Conservation (phyloP, 1,284 basidiomycete genomes). For the Tilletia horrida region DNA sequence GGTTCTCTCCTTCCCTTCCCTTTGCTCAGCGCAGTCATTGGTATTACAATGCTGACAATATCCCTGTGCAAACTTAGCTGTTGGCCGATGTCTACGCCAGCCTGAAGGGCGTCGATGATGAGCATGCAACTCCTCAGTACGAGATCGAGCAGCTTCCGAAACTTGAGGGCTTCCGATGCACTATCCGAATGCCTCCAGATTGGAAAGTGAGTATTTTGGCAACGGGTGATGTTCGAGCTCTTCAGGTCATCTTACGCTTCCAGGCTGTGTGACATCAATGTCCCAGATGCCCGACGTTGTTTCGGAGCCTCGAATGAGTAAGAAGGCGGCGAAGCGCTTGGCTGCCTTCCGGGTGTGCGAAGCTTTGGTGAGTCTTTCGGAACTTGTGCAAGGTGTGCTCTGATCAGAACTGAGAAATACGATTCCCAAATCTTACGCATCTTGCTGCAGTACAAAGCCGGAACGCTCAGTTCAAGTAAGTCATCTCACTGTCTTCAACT, state of each 20-base stretch:
- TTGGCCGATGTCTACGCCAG: background rate
- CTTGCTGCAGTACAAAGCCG: conserved; percentile 12
- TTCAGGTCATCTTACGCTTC: background rate
- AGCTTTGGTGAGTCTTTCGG: background rate
- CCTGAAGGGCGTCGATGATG: background rate
- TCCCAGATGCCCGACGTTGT: background rate
- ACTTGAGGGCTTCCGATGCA: conserved; percentile 1
- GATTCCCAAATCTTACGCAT: background rate
- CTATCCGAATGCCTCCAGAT: background rate
- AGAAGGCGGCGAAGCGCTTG: conserved; percentile 5
- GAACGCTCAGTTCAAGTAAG: background rate
- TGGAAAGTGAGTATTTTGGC: background rate
- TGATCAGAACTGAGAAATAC: background rate
- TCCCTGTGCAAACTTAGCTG: background rate
- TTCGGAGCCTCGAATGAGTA: background rate
- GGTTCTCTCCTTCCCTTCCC: background rate
- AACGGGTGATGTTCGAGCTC: background rate
- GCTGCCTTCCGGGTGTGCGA: conserved; percentile 2
- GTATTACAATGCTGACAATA: background rate
- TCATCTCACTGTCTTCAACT: background rate
- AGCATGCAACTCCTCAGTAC: background rate
- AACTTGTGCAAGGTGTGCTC: background rate
- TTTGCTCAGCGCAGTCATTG: background rate
- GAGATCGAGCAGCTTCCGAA: background rate
- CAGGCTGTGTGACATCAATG: background rate